Evolutionary conservation across 2,329 filamentous ascomycete species (phyloP).

Genomic region (Pseudogymnoascus sp.): DNA sequence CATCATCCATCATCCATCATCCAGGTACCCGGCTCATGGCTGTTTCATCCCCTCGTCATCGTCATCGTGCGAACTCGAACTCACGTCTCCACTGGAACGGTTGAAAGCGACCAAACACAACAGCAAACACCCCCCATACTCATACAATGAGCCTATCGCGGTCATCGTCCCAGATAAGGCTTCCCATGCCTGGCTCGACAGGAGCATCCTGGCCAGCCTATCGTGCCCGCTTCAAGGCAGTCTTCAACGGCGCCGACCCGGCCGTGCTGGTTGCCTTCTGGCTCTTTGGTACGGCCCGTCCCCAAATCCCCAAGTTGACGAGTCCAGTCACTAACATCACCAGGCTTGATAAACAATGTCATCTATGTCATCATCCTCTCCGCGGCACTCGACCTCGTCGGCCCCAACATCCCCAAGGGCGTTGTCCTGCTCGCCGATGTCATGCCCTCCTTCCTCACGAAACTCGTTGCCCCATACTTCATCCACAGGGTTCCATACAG

Average conservation of each 20-base stretch:
- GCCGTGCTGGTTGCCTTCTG: constrained; percentile 77
- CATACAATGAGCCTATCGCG: not conserved
- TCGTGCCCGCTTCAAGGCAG: constrained; percentile 51
- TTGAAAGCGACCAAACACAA: not conserved
- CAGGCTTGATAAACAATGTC: constrained; percentile 91
- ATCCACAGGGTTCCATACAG: constrained; percentile 81
- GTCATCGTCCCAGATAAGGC: constrained; percentile 25
- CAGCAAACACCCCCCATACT: not conserved
- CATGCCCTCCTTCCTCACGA: constrained; percentile 78
- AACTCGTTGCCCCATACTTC: constrained; percentile 85
- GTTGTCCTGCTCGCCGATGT: constrained; percentile 91
- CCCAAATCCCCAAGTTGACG: not conserved
- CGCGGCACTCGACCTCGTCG: constrained; percentile 89
- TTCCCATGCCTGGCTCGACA: constrained; percentile 51
- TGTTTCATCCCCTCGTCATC: not conserved
- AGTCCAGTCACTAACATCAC: constrained; percentile 1
- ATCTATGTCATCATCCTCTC: constrained; percentile 96
- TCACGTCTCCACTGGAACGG: not conserved
- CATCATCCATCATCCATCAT: no score
- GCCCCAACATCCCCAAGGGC: constrained; percentile 75
- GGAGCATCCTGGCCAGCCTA: constrained; percentile 67
- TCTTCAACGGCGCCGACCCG: constrained; percentile 60
- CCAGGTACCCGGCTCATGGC: constrained; percentile 6
- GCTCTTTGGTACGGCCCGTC: constrained; percentile 65
- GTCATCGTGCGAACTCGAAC: not conserved